Evolutionary conservation across 164 flowering plant genomes (phyloP).

Genomic region (Annona cherimola): DNA sequence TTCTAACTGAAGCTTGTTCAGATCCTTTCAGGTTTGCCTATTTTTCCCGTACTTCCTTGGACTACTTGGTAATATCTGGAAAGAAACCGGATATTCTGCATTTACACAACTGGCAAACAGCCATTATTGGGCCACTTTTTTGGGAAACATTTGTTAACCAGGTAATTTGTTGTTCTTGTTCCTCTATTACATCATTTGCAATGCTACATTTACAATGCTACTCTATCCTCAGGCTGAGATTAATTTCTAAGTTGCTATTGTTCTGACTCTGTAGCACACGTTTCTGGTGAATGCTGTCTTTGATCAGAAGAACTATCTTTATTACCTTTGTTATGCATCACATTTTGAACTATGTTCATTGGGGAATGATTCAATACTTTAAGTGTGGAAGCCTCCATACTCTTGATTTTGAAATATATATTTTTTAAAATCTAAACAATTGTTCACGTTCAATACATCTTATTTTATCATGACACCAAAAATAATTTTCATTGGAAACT

Average conservation of each 20-base stretch:
- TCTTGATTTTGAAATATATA: too few relatives aligned
- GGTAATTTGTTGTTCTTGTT: slow-evolving; percentile 27
- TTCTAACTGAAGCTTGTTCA: slow-evolving; percentile 18
- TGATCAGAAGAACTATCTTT: background rate
- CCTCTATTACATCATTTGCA: slow-evolving; percentile 2
- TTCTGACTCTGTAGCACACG: background rate
- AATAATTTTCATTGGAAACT: too few relatives aligned
- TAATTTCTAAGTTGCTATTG: background rate
- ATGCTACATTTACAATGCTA: slow-evolving; percentile 4
- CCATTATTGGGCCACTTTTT: slow-evolving; percentile 76
- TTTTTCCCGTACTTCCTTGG: slow-evolving; percentile 83
- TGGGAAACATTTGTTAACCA: slow-evolving; percentile 81
- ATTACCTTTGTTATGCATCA: too few relatives aligned
- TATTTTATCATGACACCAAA: too few relatives aligned
- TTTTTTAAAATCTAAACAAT: too few relatives aligned
- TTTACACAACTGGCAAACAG: slow-evolving; percentile 79
- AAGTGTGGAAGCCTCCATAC: background rate
- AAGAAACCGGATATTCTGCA: slow-evolving; percentile 77
- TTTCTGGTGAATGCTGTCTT: background rate
- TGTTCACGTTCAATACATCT: too few relatives aligned
- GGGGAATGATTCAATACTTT: background rate
- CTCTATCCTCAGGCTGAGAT: slow-evolving; percentile 3
- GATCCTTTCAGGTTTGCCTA: slow-evolving; percentile 63
- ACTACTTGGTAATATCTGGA: slow-evolving; percentile 64
- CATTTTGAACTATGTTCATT: too few relatives aligned